Evolutionary conservation across 805 yeast species (phyloP).

Genomic region (Cyberlindnera xishuangbannaensis): DNA sequence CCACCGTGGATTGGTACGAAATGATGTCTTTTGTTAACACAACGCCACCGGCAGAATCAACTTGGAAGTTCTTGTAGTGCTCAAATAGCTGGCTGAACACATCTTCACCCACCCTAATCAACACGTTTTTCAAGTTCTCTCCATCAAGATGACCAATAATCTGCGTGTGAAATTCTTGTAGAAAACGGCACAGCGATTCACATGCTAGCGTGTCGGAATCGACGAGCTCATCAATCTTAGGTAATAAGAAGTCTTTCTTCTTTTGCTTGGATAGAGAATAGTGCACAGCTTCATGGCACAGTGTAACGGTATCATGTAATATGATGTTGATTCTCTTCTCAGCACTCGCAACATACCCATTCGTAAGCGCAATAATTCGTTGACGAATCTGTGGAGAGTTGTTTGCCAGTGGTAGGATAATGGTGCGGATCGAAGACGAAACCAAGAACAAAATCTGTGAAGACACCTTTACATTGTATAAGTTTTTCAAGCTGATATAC

Average conservation of each 20-base stretch:
- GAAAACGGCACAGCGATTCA: slow-evolving; percentile 50
- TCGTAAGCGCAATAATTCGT: slow-evolving; percentile 55
- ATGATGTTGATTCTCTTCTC: slow-evolving; percentile 64
- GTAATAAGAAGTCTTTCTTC: slow-evolving; percentile 63
- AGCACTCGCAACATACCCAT: slow-evolving; percentile 51
- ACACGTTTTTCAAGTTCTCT: slow-evolving; percentile 44
- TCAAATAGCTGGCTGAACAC: slow-evolving; percentile 54
- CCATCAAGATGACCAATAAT: slow-evolving; percentile 34
- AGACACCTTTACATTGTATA: slow-evolving; percentile 45
- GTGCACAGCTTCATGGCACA: slow-evolving; percentile 46
- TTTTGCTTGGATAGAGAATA: slow-evolving; percentile 58
- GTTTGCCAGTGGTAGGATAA: slow-evolving; percentile 68
- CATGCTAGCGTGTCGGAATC: slow-evolving; percentile 72
- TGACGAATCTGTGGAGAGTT: slow-evolving; percentile 52
- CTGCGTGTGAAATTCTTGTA: slow-evolving; percentile 37
- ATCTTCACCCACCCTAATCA: slow-evolving; percentile 52
- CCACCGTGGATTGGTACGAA: slow-evolving; percentile 63
- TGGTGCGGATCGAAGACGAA: slow-evolving; percentile 67
- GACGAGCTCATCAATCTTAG: slow-evolving; percentile 30
- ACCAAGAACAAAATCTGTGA: slow-evolving; percentile 59
- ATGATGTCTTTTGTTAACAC: slow-evolving; percentile 78
- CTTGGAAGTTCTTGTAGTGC: slow-evolving; percentile 71
- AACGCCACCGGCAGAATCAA: slow-evolving; percentile 78
- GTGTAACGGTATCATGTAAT: slow-evolving; percentile 49
- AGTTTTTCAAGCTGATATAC: slow-evolving; percentile 38